Base-by-base conservation (phyloP, 192 early-diverging fungal species). In the Umbelopsis vinacea region DNA sequence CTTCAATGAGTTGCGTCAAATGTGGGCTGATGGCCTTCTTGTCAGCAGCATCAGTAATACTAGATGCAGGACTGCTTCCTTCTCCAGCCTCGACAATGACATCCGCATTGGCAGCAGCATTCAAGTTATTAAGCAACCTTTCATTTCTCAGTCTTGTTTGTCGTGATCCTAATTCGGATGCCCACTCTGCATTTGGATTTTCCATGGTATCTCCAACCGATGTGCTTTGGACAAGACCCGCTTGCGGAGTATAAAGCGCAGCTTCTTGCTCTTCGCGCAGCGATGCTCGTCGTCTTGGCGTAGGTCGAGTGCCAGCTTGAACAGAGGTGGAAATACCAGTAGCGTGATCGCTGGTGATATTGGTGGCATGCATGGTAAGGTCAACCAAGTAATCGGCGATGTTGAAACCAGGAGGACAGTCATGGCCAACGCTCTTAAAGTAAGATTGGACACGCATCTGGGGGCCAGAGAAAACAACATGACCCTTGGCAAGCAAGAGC, bases 401-500 rank as follows among this genome's bases (percentile, higher is more conserved):
- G 73, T 98, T 98, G 75, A 92, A 95, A 15, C 93, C 92, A 35
- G 89, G 76, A 7, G 96, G 96, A 72, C 94, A 96, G 21, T 82
- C 79, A 69, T 92, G 94, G 1, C 96, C 96, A 66, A 91, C 81
- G 23, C 80, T 79, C 66, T 86, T 82, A 76, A 98, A 94, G 74
- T 94, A 91, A 21, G 81, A 77, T 66, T 91, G 91, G 22, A 85
- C 84, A 22, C 79, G 74, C 10, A 63, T 69, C 5, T 90, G 86
- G 23, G 91, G 85, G 37, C 96, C 96, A 68, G 93, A 96, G 72
- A 92, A 97, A 10, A 97, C 86, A 63, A 93, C 70, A 46, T 88
- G 81, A 22, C 95, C 95, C 72, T 92, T 90, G 54, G 92, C 92
- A 40, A 98, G 73, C 53, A 98, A 79, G 24, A 98, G 82, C 21